Conservation (phyloP, 345 rosid species). For the Eucalyptus cloeziana region DNA sequence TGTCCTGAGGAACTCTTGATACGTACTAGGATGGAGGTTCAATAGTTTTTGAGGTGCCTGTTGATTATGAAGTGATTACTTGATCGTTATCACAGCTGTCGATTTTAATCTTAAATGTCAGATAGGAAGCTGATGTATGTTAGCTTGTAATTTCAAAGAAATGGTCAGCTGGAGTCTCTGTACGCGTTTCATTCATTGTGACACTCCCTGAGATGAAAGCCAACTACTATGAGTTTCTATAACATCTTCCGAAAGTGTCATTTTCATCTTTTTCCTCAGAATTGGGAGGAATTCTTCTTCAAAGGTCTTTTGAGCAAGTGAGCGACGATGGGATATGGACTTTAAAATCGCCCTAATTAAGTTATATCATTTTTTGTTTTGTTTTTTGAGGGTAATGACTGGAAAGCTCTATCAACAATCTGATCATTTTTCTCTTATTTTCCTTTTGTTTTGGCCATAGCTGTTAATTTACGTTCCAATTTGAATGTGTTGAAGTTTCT, state of each 20-base stretch:
- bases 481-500: background rate
- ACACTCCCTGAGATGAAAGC: background rate
- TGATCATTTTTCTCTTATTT: background rate
- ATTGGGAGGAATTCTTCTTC: background rate
- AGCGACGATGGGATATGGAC: background rate
- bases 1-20: background rate
- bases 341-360: background rate
- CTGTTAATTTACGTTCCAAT: background rate
- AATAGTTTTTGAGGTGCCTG: background rate
- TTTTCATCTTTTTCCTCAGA: background rate
- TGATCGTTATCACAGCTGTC: background rate
- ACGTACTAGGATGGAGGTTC: background rate
- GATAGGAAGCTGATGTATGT: background rate
- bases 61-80: background rate
- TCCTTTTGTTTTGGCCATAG: background rate
- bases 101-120: background rate
- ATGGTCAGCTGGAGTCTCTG: background rate
- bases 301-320: background rate
- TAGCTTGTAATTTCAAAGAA: background rate
- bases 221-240: background rate
- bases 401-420: background rate
- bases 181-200: background rate
- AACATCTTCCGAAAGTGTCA: background rate
- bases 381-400: background rate
- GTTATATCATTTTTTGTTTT: background rate